Evolutionary conservation across 768 basidiomycete species (phyloP).

Genomic region (Leccinum incarnatum): DNA sequence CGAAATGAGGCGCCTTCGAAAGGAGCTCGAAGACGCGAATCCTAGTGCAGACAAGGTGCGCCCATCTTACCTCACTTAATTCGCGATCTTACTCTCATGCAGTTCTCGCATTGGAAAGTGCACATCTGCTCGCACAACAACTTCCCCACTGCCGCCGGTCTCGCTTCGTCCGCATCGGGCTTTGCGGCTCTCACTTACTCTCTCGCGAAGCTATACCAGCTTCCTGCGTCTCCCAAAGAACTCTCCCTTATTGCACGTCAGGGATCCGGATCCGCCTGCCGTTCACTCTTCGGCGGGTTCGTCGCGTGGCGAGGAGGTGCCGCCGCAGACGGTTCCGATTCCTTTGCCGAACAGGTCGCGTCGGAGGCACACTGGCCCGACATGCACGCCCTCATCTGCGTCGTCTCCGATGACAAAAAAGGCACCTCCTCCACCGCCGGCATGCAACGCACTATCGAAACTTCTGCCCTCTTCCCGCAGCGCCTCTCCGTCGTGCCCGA

Average conservation of each 20-base stretch:
- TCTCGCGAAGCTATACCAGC: constrained; percentile 79
- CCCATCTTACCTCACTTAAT: neutral
- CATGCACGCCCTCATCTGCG: constrained; percentile 95
- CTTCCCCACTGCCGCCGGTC: constrained; percentile 97
- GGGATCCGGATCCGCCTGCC: constrained; percentile 96
- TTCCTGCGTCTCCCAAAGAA: constrained; percentile 72
- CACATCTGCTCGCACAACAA: constrained; percentile 97
- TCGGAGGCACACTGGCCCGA: constrained; percentile 88
- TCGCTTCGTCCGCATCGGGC: constrained; percentile 96
- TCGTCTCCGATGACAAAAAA: constrained; percentile 95
- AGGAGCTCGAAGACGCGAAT: constrained; percentile 69
- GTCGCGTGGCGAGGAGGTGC: constrained; percentile 82
- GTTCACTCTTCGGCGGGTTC: constrained; percentile 95
- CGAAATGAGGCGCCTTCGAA: constrained; percentile 80
- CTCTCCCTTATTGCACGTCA: constrained; percentile 95
- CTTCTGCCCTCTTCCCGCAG: constrained; percentile 82
- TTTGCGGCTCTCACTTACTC: constrained; percentile 94
- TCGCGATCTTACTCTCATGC: neutral
- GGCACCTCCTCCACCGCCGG: constrained; percentile 92
- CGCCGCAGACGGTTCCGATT: constrained; percentile 71
- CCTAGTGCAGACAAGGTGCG: constrained; percentile 62
- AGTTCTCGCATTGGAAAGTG: constrained; percentile 48
- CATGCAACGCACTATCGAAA: constrained; percentile 98
- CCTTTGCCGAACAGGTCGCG: constrained; percentile 84
- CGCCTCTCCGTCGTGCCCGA: constrained; percentile 89